phyloP scores from a whole-genome alignment of 164 flowering plant genomes.

The Berberis vulgaris region DNA sequence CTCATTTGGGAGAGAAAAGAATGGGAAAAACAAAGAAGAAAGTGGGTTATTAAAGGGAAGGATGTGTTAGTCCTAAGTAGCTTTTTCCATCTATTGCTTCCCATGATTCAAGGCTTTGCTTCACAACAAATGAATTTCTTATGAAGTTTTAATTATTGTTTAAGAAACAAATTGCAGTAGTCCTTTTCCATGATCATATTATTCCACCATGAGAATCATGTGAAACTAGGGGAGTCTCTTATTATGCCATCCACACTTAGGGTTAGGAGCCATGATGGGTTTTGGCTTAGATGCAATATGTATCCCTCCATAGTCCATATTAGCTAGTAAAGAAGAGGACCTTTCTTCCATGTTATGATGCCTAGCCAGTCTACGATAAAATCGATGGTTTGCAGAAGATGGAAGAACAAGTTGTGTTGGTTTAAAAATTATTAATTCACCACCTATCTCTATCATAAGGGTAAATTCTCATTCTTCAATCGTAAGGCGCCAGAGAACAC shows the following conservation, averaged over 20 bases:
- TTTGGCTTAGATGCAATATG: too few relatives aligned
- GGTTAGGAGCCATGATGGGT: too few relatives aligned
- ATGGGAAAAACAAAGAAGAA: too few relatives aligned
- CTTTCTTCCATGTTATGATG: not conserved
- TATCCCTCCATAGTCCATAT: too few relatives aligned
- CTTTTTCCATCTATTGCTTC: slow-evolving; percentile 11
- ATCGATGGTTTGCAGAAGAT: not conserved
- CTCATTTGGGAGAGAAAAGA: too few relatives aligned
- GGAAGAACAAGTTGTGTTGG: too few relatives aligned
- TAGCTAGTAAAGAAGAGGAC: not conserved
- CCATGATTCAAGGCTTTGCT: slow-evolving; percentile 24
- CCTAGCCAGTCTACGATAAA: not conserved
- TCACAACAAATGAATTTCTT: slow-evolving; percentile 13
- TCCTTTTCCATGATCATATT: slow-evolving; percentile 1
- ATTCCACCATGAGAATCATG: not conserved
- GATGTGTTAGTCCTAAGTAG: not conserved
- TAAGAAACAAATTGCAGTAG: slow-evolving; percentile 5
- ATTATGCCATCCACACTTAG: not conserved
- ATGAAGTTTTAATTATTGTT: slow-evolving; percentile 12
- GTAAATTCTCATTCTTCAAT: too few relatives aligned
- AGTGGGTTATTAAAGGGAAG: slow-evolving; percentile 2
- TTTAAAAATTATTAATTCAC: too few relatives aligned
- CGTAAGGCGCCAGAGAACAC: too few relatives aligned
- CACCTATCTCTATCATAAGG: too few relatives aligned
- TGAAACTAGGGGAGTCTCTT: too few relatives aligned